Evolutionary conservation across 2,329 filamentous ascomycete genomes (phyloP), one percentile per base, ranked within the genome.

Genomic region (Colletotrichum viniferum): DNA sequence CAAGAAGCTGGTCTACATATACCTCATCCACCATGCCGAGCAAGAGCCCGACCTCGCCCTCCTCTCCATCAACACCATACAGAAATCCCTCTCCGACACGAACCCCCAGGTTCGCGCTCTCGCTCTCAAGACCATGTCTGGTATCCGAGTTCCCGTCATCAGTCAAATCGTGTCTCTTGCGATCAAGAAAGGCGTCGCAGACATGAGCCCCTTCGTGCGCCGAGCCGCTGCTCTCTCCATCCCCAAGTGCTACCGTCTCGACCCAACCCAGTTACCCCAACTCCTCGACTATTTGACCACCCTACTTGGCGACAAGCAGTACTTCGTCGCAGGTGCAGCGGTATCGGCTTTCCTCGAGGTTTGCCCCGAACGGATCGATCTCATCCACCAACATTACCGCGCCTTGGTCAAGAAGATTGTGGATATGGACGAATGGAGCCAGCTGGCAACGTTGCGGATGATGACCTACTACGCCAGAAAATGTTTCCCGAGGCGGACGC

Each of bases 391-490:
- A 78, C 94, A 98, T 82, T 99, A 98, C 85, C 92, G 95, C 66
- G 89, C 91, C 43, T 87, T 99, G 77, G 93, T 98, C 77, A 95
- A 92, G 83, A 98, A 98, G 87, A 87, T 98, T 68, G 95, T 98
- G 28, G 97, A 99, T 82, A 99, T 99, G 97, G 97, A 99, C 81
- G 97, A 99, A 85, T 99, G 97, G 97, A 94, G 96, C 56, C 97
- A 99, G 85, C 84, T 98, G 69, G 94, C 95, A 3, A 94, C 94
- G 4, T 82, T 99, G 79, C 91, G 92, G 52, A 87, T 99, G 78
- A 93, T 98, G 91, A 93, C 94, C 2, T 87, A 92, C 26, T 99
- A 99, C 83, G 92, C 95, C 3, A 92, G 97, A 70, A 94, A 91
- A 81, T 98, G 95, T 83, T 99, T 99, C 79, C 96, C 97, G 1